phyloP scores from a whole-genome alignment of 371 early-diverging fungal genomes.

The Circinella umbellata region DNA sequence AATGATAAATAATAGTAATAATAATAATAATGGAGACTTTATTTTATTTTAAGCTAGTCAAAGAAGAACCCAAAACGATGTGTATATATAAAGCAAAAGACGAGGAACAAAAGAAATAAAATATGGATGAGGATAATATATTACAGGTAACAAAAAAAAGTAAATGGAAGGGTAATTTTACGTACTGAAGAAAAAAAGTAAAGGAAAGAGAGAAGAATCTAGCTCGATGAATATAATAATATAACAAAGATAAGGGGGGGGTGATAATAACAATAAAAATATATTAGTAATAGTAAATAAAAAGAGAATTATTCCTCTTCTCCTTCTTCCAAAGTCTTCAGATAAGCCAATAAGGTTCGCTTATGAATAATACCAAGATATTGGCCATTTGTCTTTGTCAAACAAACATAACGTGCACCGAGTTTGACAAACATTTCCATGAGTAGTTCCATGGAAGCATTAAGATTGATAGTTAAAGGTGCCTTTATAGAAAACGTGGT shows the following conservation, averaged over 20 bases:
- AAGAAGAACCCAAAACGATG: too few relatives aligned
- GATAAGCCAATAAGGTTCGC: slow-evolving; percentile 68
- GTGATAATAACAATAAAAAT: slow-evolving; percentile 3
- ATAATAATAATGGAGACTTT: slow-evolving; percentile 1
- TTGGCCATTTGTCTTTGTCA: slow-evolving; percentile 57
- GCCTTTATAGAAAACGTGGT: slow-evolving; percentile 46
- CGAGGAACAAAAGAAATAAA: not conserved
- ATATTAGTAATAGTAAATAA: not conserved
- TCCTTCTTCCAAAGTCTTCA: slow-evolving; percentile 64
- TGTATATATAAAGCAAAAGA: not conserved
- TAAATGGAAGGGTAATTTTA: not conserved
- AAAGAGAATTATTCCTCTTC: not conserved
- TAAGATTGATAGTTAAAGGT: slow-evolving; percentile 75
- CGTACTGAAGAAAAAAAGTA: too few relatives aligned
- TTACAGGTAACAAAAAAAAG: not conserved
- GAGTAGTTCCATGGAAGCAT: slow-evolving; percentile 86
- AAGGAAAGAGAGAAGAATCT: too few relatives aligned
- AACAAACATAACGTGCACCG: slow-evolving; percentile 71
- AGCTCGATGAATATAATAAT: too few relatives aligned
- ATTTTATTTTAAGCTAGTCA: not conserved
- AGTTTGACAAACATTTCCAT: slow-evolving; percentile 88
- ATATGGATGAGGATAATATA: not conserved
- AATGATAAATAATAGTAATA: not conserved
- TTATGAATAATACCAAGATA: slow-evolving; percentile 81
- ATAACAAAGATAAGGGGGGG: too few relatives aligned